These are phyloP conservation scores for Cyanidiococcus yangmingshanensis DNA, from an alignment of 23 red algal genomes.

Conservation along the genomic window DNA sequence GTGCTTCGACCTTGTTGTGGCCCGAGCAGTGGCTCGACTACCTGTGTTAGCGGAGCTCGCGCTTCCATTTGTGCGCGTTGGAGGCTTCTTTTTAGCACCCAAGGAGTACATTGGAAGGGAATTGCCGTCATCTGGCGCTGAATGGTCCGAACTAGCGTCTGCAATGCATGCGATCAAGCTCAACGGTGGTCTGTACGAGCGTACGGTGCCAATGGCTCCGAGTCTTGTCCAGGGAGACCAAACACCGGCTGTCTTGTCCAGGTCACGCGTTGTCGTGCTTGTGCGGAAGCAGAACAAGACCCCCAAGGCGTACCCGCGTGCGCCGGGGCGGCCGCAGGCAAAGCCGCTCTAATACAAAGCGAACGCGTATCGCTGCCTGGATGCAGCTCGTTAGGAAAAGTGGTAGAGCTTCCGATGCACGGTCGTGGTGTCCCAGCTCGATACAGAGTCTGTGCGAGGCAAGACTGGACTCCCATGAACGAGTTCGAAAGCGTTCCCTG, in stretches of 20 bases:
- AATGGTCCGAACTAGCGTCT: background rate
- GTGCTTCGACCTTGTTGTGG: conserved; percentile 37
- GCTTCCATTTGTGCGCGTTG: conserved; percentile 52
- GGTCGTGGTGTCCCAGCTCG: background rate
- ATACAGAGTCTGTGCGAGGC: background rate
- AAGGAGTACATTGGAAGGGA: conserved; percentile 20
- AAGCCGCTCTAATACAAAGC: background rate
- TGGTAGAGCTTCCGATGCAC: background rate
- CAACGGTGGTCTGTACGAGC: background rate
- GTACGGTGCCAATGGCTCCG: background rate
- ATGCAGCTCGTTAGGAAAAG: background rate
- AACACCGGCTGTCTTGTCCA: background rate
- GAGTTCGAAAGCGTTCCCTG: too few species aligned
- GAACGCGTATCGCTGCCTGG: background rate
- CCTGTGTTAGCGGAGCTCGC: conserved; percentile 44
- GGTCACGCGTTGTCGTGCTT: background rate
- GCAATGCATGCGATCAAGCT: background rate
- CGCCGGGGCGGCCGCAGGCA: background rate
- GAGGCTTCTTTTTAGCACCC: conserved; percentile 60
- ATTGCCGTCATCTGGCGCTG: background rate
- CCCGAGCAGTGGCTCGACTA: conserved; percentile 64
- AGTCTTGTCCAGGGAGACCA: background rate
- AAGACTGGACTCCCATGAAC: too few species aligned
- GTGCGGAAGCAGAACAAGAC: background rate
- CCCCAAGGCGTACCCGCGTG: background rate